Evolutionary conservation across 1,139 yeast genomes (phyloP).

Genomic region (Magnusiomyces sp.): DNA sequence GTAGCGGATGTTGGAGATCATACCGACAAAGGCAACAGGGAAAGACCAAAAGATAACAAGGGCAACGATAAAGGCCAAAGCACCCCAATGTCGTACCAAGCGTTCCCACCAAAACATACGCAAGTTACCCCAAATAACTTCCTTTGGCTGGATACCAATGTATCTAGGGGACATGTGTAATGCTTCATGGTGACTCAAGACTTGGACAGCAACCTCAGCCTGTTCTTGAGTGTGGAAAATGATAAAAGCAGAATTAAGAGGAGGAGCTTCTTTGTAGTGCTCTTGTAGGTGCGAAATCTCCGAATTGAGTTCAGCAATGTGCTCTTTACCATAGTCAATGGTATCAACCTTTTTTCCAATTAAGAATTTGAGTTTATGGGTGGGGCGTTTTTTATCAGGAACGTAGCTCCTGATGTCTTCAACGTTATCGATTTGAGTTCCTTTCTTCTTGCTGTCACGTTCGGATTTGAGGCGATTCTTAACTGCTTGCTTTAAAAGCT

Average conservation of each 20-base stretch:
- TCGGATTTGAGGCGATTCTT: constrained; percentile 53
- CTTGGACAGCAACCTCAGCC: constrained; percentile 84
- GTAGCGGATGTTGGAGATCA: constrained; percentile 72
- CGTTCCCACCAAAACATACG: constrained; percentile 82
- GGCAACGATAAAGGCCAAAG: constrained; percentile 47
- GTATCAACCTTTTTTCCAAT: constrained; percentile 84
- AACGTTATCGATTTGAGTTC: constrained; percentile 34
- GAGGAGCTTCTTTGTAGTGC: constrained; percentile 35
- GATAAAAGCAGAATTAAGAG: constrained; percentile 61
- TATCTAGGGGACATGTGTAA: constrained; percentile 54
- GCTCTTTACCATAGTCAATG: constrained; percentile 58
- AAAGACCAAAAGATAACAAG: constrained; percentile 82
- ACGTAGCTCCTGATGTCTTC: constrained; percentile 56
- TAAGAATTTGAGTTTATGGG: constrained; percentile 51
- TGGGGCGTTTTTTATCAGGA: constrained; percentile 70
- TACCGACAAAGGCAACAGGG: constrained; percentile 95
- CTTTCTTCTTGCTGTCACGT: constrained; percentile 52
- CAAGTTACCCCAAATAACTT: constrained; percentile 80
- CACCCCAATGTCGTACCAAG: constrained; percentile 48
- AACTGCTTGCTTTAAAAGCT: constrained; percentile 51
- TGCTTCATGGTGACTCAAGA: constrained; percentile 56
- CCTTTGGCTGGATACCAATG: constrained; percentile 68
- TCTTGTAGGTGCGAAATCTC: constrained; percentile 56
- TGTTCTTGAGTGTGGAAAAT: constrained; percentile 82
- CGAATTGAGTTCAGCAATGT: constrained; percentile 57